Evolutionary conservation across 2,329 filamentous ascomycete genomes (phyloP).

Genomic region (Paraphoma sp.): DNA sequence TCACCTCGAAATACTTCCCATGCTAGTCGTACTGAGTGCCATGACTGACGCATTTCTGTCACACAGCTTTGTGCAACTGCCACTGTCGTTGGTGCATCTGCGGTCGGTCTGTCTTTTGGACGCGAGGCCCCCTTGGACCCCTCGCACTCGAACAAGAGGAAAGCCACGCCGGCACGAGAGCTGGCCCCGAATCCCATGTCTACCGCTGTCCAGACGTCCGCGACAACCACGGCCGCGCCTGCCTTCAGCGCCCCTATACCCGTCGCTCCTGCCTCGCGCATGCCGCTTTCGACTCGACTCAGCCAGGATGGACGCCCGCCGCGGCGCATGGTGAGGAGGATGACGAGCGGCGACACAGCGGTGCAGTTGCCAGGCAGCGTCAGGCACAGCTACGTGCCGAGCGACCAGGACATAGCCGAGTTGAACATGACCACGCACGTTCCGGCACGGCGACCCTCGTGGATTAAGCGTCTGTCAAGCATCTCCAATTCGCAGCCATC

Average conservation of each 20-base stretch:
- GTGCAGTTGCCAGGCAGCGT: conserved; percentile 23
- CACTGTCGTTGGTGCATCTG: conserved; percentile 65
- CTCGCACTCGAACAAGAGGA: conserved; percentile 46
- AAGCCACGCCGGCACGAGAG: conserved; percentile 44
- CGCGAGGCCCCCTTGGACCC: conserved; percentile 54
- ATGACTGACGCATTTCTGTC: conserved; percentile 47
- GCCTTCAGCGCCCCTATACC: conserved; percentile 32
- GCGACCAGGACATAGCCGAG: conserved; percentile 33
- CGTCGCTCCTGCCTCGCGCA: conserved; percentile 31
- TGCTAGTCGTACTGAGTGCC: conserved; percentile 32
- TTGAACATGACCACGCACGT: conserved; percentile 27
- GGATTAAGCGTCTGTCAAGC: conserved; percentile 74
- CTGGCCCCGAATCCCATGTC: conserved; percentile 35
- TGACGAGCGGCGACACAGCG: conserved; percentile 37
- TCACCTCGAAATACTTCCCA: conserved; percentile 27
- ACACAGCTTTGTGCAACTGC: conserved; percentile 68
- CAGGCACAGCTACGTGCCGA: conserved; percentile 26
- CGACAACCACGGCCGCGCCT: conserved; percentile 31
- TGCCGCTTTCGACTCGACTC: conserved; percentile 29
- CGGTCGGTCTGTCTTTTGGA: conserved; percentile 64
- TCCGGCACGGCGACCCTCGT: conserved; percentile 61
- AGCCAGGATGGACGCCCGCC: conserved; percentile 39
- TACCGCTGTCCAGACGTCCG: conserved; percentile 33
- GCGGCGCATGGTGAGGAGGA: conserved; percentile 42
- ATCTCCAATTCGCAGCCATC: conserved; percentile 70